Percentiles rank a stretch among this genome's conserved stretches.
phyloP scores from a whole-genome alignment of 2,329 filamentous ascomycete genomes.

The Fusarium solani-melongenae region DNA sequence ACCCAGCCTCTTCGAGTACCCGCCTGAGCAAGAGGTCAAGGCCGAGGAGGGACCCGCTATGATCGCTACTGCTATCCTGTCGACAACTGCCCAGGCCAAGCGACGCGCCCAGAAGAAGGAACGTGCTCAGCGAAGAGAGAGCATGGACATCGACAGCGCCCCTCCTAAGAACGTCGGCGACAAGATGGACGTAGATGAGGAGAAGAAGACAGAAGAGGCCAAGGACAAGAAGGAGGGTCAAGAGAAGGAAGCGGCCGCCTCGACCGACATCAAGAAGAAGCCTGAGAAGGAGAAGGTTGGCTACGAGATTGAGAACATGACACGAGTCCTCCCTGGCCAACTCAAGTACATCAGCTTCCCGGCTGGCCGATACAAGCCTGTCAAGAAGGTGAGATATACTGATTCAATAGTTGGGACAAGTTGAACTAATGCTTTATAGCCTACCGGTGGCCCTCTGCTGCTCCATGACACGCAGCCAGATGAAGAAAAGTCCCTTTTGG shows the following conservation, averaged over 20 bases:
- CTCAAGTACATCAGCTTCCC: conserved; percentile 96
- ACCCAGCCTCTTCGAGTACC: conserved; percentile 97
- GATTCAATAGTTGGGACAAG: not conserved
- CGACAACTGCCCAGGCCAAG: conserved; percentile 96
- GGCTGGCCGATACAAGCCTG: conserved; percentile 89
- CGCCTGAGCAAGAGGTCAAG: conserved; percentile 96
- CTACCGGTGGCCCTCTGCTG: conserved; percentile 93
- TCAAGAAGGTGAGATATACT: conserved; percentile 75
- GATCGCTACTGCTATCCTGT: conserved; percentile 94
- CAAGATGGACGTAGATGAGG: conserved; percentile 89
- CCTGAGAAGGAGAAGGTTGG: conserved; percentile 95
- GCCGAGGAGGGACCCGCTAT: conserved; percentile 91
- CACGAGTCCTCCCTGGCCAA: conserved; percentile 88
- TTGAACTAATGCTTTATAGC: conserved; percentile 61
- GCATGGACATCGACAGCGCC: conserved; percentile 91
- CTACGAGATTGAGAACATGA: conserved; percentile 98
- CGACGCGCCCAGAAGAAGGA: conserved; percentile 95
- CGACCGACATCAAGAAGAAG: conserved; percentile 83
- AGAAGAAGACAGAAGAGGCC: conserved; percentile 62
- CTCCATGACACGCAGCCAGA: conserved; percentile 84
- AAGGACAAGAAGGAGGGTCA: conserved; percentile 73
- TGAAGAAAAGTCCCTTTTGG: conserved; percentile 83
- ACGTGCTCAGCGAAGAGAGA: conserved; percentile 86
- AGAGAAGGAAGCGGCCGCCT: conserved; percentile 65
- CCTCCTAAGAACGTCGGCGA: conserved; percentile 71